Evolutionary conservation across 768 basidiomycete genomes (phyloP).

Genomic region (Agaricus subrufescens): DNA sequence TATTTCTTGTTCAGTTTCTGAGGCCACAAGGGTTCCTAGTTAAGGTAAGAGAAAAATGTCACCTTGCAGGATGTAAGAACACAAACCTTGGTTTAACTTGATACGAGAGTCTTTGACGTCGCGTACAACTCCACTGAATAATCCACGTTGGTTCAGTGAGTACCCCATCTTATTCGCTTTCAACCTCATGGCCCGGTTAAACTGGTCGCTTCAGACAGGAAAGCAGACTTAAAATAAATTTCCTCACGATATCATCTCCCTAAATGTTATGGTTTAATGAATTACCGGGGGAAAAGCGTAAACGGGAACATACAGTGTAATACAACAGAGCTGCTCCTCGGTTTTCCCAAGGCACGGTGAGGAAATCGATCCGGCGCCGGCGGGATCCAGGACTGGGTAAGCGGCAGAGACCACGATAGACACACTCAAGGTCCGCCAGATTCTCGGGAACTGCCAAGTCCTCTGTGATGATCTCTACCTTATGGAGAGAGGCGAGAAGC

Average conservation of each 20-base stretch:
- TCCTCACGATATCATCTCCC: conserved; percentile 82
- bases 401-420: conserved; percentile 79
- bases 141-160: conserved; percentile 83
- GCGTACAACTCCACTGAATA: conserved; percentile 69
- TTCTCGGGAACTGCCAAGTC: conserved; percentile 73
- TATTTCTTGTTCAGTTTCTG: conserved; percentile 84
- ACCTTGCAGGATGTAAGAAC: not conserved
- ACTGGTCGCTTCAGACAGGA: conserved; percentile 38
- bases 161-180: conserved; percentile 81
- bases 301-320: conserved; percentile 61
- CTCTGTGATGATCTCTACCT: conserved; percentile 65
- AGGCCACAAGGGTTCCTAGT: conserved; percentile 66
- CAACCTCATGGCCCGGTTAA: conserved; percentile 83
- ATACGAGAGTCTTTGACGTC: conserved; percentile 58
- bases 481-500: conserved; percentile 54
- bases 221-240: not conserved
- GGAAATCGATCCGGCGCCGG: conserved; percentile 79
- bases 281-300: not conserved
- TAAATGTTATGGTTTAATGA: conserved; percentile 19
- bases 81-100: conserved; percentile 54
- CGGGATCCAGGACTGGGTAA: conserved; percentile 38
- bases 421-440: conserved; percentile 61
- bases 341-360: conserved; percentile 73
- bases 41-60: not conserved
- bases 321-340: conserved; percentile 88